Evolutionary conservation across 441 rosid species (phyloP).

Genomic region (Gossypium schwendimanii): DNA sequence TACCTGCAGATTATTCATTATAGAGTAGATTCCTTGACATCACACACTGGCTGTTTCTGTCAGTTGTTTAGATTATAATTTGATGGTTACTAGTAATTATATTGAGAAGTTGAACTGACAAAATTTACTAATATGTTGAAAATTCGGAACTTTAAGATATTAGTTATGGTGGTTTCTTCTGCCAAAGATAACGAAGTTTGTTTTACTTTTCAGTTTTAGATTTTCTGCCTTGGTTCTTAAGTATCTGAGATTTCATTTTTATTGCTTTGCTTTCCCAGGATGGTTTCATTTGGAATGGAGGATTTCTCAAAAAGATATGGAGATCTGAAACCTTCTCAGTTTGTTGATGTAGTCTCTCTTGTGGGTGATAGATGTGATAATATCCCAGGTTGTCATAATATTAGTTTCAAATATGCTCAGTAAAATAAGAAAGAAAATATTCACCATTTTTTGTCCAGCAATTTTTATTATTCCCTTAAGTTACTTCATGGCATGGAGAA

Average conservation of each 20-base stretch:
- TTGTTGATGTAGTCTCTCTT: conserved; percentile 79
- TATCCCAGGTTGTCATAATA: conserved; percentile 60
- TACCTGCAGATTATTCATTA: neutral
- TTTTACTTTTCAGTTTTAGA: conserved; percentile 1
- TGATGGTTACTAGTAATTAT: neutral
- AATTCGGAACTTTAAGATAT: neutral
- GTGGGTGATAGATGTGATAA: conserved; percentile 85
- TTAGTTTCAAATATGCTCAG: neutral
- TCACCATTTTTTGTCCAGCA: neutral
- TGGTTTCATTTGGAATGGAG: conserved; percentile 92
- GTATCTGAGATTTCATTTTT: conserved; percentile 3
- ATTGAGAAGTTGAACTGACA: neutral
- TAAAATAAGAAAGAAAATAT: neutral
- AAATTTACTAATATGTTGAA: neutral
- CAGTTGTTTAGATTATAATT: neutral
- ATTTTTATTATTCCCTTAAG: neutral
- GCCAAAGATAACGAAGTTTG: neutral
- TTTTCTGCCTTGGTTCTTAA: neutral
- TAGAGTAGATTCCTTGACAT: neutral
- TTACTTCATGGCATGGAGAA: neutral
- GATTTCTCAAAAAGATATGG: conserved; percentile 81
- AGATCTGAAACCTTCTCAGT: conserved; percentile 68
- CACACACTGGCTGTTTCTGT: neutral
- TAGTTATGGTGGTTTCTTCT: neutral
- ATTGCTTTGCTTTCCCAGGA: conserved; percentile 43